Conservation (phyloP, 163 green algal species). For the Trebouxiophyceae sp. region DNA sequence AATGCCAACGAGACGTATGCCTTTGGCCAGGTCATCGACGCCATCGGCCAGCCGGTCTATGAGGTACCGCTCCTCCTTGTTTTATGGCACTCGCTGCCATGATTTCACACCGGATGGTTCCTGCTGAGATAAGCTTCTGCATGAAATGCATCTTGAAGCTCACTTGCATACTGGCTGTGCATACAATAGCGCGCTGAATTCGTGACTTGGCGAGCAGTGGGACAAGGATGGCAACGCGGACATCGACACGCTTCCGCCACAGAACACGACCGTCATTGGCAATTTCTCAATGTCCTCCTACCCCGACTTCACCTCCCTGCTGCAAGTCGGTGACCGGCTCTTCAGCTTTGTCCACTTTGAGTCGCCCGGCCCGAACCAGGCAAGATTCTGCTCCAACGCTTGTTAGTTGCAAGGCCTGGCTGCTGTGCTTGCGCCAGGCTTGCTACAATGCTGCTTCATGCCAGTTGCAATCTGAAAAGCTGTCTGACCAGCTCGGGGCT, state of each 20-base stretch:
- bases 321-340: conserved; percentile 23
- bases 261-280: neutral
- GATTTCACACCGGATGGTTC: too few species aligned
- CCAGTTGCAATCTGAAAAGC: too few species aligned
- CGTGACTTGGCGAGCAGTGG: neutral
- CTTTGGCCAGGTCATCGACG: neutral
- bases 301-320: conserved; percentile 29
- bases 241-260: neutral
- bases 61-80: conserved; percentile 1
- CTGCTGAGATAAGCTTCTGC: neutral
- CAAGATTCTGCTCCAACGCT: too few species aligned
- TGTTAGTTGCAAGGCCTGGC: too few species aligned
- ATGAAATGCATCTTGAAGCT: neutral
- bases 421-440: too few species aligned
- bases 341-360: conserved; percentile 41
- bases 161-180: neutral
- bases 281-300: conserved; percentile 15
- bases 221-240: neutral
- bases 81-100: neutral
- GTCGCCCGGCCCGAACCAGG: conserved; percentile 13
- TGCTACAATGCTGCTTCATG: too few species aligned
- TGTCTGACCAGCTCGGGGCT: too few species aligned
- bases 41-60: neutral
- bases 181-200: neutral
- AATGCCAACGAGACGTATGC: conserved; percentile 1